Percentiles rank a stretch among this genome's conserved stretches.
Evolutionary conservation across 495 filamentous ascomycete genomes (phyloP).

Genomic region (Terfezia claveryi): DNA sequence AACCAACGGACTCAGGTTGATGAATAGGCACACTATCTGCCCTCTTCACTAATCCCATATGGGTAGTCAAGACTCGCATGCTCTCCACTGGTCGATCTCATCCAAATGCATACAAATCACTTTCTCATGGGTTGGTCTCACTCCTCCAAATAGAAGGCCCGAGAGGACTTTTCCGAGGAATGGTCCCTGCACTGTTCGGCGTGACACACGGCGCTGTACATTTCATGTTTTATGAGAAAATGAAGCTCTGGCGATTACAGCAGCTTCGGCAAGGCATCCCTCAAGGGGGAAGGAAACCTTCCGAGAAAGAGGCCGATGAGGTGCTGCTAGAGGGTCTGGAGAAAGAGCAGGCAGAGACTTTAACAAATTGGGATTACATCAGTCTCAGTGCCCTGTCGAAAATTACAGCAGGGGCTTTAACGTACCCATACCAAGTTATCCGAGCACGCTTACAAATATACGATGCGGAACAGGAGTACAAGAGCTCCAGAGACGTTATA

Average conservation of each 20-base stretch:
- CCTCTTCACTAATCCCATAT: slow-evolving; percentile 80
- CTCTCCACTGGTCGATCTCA: slow-evolving; percentile 50
- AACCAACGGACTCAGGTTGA: slow-evolving; percentile 4
- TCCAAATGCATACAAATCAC: slow-evolving; percentile 62
- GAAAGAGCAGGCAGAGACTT: slow-evolving; percentile 15
- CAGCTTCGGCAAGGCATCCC: background rate
- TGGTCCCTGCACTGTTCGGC: slow-evolving; percentile 67
- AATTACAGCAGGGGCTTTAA: slow-evolving; percentile 61
- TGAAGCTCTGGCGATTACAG: slow-evolving; percentile 36
- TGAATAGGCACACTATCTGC: slow-evolving; percentile 31
- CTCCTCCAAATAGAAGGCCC: slow-evolving; percentile 49
- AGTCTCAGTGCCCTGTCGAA: slow-evolving; percentile 63
- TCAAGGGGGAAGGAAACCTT: background rate
- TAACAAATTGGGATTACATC: slow-evolving; percentile 58
- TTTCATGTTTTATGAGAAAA: slow-evolving; percentile 82
- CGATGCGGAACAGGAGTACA: slow-evolving; percentile 47
- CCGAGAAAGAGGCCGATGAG: slow-evolving; percentile 1
- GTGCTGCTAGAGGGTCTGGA: background rate
- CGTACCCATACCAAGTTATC: slow-evolving; percentile 88
- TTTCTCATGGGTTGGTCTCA: slow-evolving; percentile 40
- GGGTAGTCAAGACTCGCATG: slow-evolving; percentile 98
- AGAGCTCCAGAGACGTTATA: slow-evolving; percentile 47
- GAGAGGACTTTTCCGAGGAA: slow-evolving; percentile 59
- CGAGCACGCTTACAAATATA: slow-evolving; percentile 73
- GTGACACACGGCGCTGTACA: slow-evolving; percentile 88